phyloP scores from a whole-genome alignment of 768 basidiomycete genomes.

The Trametes meyenii region DNA sequence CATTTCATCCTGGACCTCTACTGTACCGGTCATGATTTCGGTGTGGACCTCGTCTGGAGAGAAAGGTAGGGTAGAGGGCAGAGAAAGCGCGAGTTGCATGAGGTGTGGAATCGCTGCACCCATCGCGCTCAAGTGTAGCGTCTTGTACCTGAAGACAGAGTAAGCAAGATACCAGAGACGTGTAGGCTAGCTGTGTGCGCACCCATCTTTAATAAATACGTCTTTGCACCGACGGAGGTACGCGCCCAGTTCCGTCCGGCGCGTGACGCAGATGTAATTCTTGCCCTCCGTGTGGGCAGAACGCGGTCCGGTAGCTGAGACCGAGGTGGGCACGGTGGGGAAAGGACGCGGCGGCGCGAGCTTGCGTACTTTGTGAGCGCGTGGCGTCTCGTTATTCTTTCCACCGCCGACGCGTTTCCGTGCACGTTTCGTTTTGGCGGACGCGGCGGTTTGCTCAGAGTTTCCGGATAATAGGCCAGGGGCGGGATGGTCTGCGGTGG shows the following conservation, averaged over 20 bases:
- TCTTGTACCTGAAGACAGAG: slow-evolving; percentile 58
- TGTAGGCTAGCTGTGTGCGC: slow-evolving; percentile 26
- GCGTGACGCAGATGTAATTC: slow-evolving; percentile 78
- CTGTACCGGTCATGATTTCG: slow-evolving; percentile 67
- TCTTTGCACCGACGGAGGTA: slow-evolving; percentile 82
- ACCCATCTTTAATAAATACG: slow-evolving; percentile 74
- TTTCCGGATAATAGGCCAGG: not conserved
- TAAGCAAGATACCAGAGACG: not conserved
- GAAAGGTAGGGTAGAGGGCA: slow-evolving; percentile 75
- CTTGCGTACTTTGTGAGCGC: slow-evolving; percentile 52
- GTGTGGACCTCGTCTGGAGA: slow-evolving; percentile 60
- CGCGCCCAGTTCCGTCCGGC: slow-evolving; percentile 69
- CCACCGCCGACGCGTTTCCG: not conserved
- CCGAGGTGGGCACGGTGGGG: slow-evolving; percentile 73
- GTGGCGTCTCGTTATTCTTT: not conserved
- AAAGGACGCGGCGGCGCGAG: slow-evolving; percentile 76
- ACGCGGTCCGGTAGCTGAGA: slow-evolving; percentile 78
- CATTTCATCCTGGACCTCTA: slow-evolving; percentile 79
- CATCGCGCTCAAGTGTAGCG: slow-evolving; percentile 77
- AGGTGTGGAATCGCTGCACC: slow-evolving; percentile 89
- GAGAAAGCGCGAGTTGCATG: slow-evolving; percentile 64
- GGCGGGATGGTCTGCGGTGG: not conserved
- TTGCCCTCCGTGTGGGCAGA: slow-evolving; percentile 81
- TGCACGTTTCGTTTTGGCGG: not conserved
- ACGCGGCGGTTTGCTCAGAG: not conserved